Base-by-base conservation (phyloP, 139 green algal genomes). In the Zygnema circumcarinatum region DNA sequence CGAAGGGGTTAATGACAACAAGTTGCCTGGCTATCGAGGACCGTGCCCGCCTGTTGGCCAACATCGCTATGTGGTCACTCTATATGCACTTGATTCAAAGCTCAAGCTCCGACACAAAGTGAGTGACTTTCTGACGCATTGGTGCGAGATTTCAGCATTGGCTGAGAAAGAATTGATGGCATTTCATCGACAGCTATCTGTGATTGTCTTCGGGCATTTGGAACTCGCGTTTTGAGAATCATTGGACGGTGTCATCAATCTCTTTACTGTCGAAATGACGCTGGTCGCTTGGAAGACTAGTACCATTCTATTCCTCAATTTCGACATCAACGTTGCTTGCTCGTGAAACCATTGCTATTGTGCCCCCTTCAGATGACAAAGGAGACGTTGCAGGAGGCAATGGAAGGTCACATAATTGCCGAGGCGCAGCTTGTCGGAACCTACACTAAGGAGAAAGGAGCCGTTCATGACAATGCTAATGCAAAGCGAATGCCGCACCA, bases 351-450 rank as follows among this genome's bases (percentile, higher is more conserved):
- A n/a, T n/a, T n/a, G n/a, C n/a, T n/a, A n/a, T 41, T 78, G 7
- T 39, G 3, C 7, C 16, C 35, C 3, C 36, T 39, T 7, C 62
- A 86, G 79, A 32, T 83, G 32, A 86, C 79, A 22, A 86, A 75
- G 33, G 79, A 86, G 29, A 88, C 86, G 20, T 20, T 88, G 3
- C 32, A 87, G 20, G 82, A 86, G 29, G 82, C 74, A 33, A 88
- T 88, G 82, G 82, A 88, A 32, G 82, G 82, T 67, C 82, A 88
- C 82, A 88, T 88, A 33, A 74, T 88, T 25, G 82, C 2, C 16
- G 29, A 87, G 54, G 35, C 74, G 16, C 29, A 88, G 54, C 38
- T 88, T 33, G 52, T 40, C 3, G 82, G 82, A 40, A 87, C 32
- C 2, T 88, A 88, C 11, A 32, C 31, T 22, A 88, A 87, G 74